Evolutionary conservation across 768 basidiomycete genomes (phyloP).

Genomic region (Hebeloma cylindrosporum): DNA sequence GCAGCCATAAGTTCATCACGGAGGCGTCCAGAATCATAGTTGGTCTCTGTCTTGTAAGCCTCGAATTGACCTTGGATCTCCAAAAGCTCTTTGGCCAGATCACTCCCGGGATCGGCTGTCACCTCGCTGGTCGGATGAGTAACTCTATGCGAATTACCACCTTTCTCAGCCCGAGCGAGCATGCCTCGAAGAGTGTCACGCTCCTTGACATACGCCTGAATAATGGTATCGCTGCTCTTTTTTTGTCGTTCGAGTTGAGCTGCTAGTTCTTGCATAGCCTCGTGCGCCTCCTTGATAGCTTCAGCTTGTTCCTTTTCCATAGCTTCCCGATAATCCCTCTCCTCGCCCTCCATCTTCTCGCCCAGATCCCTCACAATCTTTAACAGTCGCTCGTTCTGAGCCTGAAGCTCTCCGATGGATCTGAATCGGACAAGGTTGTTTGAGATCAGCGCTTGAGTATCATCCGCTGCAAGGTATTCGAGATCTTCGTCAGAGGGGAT

Average conservation of each 20-base stretch:
- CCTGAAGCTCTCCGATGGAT: constrained; percentile 77
- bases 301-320: constrained; percentile 76
- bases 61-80: constrained; percentile 83
- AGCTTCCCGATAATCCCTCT: constrained; percentile 67
- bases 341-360: constrained; percentile 80
- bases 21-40: constrained; percentile 67
- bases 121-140: constrained; percentile 15
- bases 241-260: constrained; percentile 79
- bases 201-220: constrained; percentile 85
- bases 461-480: constrained; percentile 45
- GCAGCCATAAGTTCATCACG: constrained; percentile 67
- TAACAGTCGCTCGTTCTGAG: constrained; percentile 88
- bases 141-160: constrained; percentile 16
- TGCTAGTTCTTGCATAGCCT: constrained; percentile 77
- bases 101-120: constrained; percentile 22
- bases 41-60: constrained; percentile 76
- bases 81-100: constrained; percentile 59
- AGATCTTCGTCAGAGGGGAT: constrained; percentile 73
- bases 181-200: constrained; percentile 81
- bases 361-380: constrained; percentile 83
- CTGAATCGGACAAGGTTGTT: constrained; percentile 87
- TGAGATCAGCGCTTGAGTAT: constrained; percentile 80
- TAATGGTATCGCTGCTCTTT: constrained; percentile 63
- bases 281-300: constrained; percentile 85
- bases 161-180: constrained; percentile 55